Conservation (phyloP, 2,329 filamentous ascomycete genomes). For the Stemphylium vesicarium region DNA sequence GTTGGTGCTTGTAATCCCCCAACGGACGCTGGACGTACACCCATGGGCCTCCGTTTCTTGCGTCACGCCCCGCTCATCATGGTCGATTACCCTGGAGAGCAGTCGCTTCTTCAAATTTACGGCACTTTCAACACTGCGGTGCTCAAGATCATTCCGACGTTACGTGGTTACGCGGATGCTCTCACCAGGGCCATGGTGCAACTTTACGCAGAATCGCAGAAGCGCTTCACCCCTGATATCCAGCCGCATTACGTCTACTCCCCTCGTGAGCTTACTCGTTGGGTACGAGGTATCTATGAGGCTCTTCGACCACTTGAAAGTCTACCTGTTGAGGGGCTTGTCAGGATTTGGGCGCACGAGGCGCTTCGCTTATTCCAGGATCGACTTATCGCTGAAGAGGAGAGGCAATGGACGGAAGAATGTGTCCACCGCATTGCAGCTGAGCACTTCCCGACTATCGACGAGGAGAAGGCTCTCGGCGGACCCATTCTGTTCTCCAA, state of each 20-base stretch:
- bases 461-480: constrained; percentile 85
- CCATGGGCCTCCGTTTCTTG: constrained; percentile 90
- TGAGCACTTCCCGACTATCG: constrained; percentile 93
- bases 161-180: constrained; percentile 93
- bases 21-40: constrained; percentile 94
- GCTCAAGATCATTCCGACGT: constrained; percentile 91
- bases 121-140: constrained; percentile 97
- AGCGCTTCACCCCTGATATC: constrained; percentile 92
- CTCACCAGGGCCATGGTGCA: constrained; percentile 98
- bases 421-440: constrained; percentile 84
- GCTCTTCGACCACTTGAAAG: constrained; percentile 91
- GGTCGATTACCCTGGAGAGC: constrained; percentile 98
- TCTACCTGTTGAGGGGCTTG: constrained; percentile 85
- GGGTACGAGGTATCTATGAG: constrained; percentile 97
- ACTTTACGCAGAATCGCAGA: constrained; percentile 93
- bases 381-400: constrained; percentile 90
- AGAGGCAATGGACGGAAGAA: constrained; percentile 93
- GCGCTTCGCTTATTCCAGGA: constrained; percentile 96
- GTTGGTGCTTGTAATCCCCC: constrained; percentile 98
- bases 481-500: constrained; percentile 98
- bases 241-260: constrained; percentile 99
- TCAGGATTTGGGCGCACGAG: constrained; percentile 98
- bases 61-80: constrained; percentile 98
- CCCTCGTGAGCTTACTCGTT: constrained; percentile 95
- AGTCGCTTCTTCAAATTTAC: constrained; percentile 95